Percentiles rank a stretch among this genome's conserved stretches.
These are phyloP conservation scores for Tricholoma terreum DNA, from an alignment of 768 basidiomycete genomes.

Conservation along the genomic window DNA sequence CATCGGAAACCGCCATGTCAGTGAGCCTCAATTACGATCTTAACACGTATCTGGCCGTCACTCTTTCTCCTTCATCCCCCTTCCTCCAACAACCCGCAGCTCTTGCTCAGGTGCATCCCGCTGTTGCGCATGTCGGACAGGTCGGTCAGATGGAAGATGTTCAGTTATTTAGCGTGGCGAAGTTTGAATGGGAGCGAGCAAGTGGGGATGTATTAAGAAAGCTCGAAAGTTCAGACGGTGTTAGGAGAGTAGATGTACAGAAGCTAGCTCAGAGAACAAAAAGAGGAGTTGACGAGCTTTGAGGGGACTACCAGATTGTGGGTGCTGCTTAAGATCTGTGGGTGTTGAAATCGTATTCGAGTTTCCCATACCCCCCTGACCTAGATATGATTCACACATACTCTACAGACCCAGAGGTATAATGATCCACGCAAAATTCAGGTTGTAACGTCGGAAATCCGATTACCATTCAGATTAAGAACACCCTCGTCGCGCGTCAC, in stretches of 20 bases:
- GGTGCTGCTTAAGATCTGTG: background rate
- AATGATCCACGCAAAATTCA: too few relatives aligned
- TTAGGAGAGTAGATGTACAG: conserved; percentile 29
- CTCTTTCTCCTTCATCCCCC: conserved; percentile 18
- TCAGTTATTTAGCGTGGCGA: conserved; percentile 29
- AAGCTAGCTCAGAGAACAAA: conserved; percentile 20
- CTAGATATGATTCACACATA: too few relatives aligned
- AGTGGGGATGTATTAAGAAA: conserved; percentile 21
- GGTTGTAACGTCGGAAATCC: too few relatives aligned
- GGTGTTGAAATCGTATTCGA: background rate
- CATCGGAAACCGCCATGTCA: conserved; percentile 14
- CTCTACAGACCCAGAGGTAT: too few relatives aligned
- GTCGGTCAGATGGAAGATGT: conserved; percentile 30
- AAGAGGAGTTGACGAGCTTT: conserved; percentile 26
- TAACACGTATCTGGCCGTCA: conserved; percentile 27
- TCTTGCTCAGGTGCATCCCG: conserved; percentile 22
- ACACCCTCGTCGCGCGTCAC: too few relatives aligned
- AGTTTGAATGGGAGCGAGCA: conserved; percentile 23
- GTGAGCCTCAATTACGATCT: conserved; percentile 17
- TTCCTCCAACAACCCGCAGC: conserved; percentile 20
- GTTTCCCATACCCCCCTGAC: too few relatives aligned
- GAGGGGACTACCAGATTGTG: background rate
- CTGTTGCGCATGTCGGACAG: conserved; percentile 27
- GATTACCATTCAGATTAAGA: too few relatives aligned
- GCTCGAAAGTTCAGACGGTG: conserved; percentile 18